A percentile compares a stretch with the other conserved stretches of the same genome.
These are phyloP conservation scores for Lepiota subincarnata DNA, from an alignment of 768 basidiomycete species.

Conservation along the genomic window DNA sequence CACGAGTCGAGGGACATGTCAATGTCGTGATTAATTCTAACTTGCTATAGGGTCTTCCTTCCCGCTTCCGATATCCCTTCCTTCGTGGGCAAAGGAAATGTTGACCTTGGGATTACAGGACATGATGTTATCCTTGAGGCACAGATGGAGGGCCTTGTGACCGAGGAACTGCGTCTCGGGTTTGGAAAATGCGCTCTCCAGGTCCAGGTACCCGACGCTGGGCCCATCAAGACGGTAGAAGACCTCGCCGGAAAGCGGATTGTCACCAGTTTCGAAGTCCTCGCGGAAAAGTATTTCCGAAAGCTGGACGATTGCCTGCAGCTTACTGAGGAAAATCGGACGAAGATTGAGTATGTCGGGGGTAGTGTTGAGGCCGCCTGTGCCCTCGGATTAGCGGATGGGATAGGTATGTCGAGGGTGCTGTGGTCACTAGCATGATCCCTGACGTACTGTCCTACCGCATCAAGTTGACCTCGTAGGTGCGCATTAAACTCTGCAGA, in stretches of 20 bases:
- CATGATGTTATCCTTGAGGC: slow-evolving; percentile 96
- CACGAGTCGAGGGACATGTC: slow-evolving; percentile 21
- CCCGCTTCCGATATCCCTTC: slow-evolving; percentile 97
- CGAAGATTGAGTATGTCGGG: slow-evolving; percentile 91
- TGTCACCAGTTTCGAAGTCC: slow-evolving; percentile 93
- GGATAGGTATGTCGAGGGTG: slow-evolving; percentile 65
- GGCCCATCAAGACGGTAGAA: slow-evolving; percentile 64
- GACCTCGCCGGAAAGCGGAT: slow-evolving; percentile 88
- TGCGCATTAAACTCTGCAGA: slow-evolving; percentile 31
- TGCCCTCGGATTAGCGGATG: slow-evolving; percentile 92
- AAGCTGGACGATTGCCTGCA: slow-evolving; percentile 52
- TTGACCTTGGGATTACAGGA: slow-evolving; percentile 96
- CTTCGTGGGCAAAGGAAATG: slow-evolving; percentile 96
- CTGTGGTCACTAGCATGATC: slow-evolving; percentile 1
- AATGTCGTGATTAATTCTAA: not conserved
- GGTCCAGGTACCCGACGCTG: slow-evolving; percentile 84
- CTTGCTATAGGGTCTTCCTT: slow-evolving; percentile 75
- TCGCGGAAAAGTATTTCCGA: slow-evolving; percentile 75
- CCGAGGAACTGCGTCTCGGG: slow-evolving; percentile 76
- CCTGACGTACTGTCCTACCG: slow-evolving; percentile 9
- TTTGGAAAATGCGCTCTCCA: slow-evolving; percentile 91
- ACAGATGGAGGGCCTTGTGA: slow-evolving; percentile 71
- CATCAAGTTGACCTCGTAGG: slow-evolving; percentile 88
- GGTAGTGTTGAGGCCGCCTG: slow-evolving; percentile 99
- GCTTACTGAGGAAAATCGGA: slow-evolving; percentile 53